Evolutionary conservation across 345 rosid species (phyloP).

Genomic region (Clausena lansium): DNA sequence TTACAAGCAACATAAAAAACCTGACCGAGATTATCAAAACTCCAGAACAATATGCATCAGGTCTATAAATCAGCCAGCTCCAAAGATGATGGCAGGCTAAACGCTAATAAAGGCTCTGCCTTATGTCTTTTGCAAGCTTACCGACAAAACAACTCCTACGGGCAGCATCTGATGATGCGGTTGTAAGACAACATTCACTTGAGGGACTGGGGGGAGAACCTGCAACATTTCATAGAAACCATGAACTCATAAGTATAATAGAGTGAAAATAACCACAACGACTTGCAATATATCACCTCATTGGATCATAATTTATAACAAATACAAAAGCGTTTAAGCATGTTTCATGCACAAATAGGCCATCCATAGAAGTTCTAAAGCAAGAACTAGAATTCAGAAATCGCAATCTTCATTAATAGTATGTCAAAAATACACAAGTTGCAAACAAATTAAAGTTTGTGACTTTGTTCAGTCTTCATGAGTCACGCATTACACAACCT

Average conservation of each 20-base stretch:
- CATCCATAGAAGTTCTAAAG: background rate
- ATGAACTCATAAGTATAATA: background rate
- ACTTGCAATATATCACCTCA: background rate
- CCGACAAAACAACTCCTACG: constrained; percentile 87
- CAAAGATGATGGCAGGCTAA: constrained; percentile 10
- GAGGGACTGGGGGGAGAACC: constrained; percentile 84
- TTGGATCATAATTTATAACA: background rate
- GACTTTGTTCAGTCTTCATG: background rate
- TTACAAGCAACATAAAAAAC: constrained; percentile 12
- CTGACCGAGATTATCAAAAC: background rate
- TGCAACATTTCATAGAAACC: constrained; percentile 24
- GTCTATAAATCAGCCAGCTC: constrained; percentile 8
- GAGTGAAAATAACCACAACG: background rate
- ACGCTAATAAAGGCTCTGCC: background rate
- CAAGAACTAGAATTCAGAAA: background rate
- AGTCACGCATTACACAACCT: background rate
- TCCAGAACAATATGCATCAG: constrained; percentile 4
- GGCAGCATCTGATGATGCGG: constrained; percentile 69
- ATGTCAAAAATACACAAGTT: background rate
- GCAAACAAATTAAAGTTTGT: background rate
- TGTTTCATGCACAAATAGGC: background rate
- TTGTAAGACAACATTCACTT: constrained; percentile 54
- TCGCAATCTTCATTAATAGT: background rate
- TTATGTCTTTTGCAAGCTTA: constrained; percentile 29
- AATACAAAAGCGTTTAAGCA: background rate